These are phyloP conservation scores for Naegleria gruberi DNA, from an alignment of 208 protist species.

Conservation along the genomic window DNA sequence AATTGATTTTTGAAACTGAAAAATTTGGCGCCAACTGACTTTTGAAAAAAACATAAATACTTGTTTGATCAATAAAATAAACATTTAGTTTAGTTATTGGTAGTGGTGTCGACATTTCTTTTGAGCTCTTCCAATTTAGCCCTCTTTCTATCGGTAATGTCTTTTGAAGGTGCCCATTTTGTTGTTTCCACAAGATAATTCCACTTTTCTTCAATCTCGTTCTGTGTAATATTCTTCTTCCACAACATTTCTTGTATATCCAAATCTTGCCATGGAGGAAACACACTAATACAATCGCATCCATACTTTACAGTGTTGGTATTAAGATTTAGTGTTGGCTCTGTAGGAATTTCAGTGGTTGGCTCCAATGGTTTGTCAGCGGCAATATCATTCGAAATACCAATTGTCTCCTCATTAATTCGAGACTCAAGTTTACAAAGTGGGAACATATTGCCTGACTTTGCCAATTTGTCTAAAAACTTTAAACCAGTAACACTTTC, in stretches of 20 bases:
- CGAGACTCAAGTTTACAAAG: neutral
- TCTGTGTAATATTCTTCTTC: no score
- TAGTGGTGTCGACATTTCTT: no score
- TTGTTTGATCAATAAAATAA: no score
- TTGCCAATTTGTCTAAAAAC: neutral
- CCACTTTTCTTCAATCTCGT: no score
- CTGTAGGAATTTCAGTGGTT: neutral
- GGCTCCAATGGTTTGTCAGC: neutral
- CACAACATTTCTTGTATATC: neutral
- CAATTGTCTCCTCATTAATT: neutral
- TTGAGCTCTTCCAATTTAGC: neutral
- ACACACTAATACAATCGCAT: neutral
- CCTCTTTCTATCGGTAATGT: neutral
- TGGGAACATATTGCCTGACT: neutral
- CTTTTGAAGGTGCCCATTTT: neutral
- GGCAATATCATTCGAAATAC: no score
- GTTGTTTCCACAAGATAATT: neutral
- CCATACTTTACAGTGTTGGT: no score
- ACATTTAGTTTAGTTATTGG: no score
- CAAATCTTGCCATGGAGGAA: neutral
- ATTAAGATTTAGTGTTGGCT: no score
- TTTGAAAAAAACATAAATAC: no score
- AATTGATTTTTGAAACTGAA: no score
- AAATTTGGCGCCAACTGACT: no score
- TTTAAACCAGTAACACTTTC: neutral